phyloP scores from a whole-genome alignment of 2,329 filamentous ascomycete species.

The Passalora sequoiae region DNA sequence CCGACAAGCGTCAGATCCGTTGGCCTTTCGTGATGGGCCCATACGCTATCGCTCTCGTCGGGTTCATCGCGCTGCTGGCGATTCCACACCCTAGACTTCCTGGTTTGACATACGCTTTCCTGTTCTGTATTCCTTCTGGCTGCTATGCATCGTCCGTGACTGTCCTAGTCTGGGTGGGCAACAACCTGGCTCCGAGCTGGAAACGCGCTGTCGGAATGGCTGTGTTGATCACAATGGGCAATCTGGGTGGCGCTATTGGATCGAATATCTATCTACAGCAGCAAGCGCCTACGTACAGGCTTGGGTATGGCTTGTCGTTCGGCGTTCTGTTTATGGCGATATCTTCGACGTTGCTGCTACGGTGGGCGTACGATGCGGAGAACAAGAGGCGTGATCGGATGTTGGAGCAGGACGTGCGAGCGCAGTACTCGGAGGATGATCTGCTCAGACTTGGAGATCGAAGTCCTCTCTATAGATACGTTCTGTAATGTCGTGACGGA shows the following conservation, averaged over 20 bases:
- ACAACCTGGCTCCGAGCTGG: slow-evolving; percentile 49
- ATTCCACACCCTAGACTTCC: slow-evolving; percentile 29
- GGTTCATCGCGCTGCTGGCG: slow-evolving; percentile 39
- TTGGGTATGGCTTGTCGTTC: slow-evolving; percentile 18
- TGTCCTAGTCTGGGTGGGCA: slow-evolving; percentile 47
- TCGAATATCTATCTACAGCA: slow-evolving; percentile 17
- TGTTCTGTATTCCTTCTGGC: slow-evolving; percentile 51
- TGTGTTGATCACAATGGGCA: slow-evolving; percentile 13
- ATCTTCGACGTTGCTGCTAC: slow-evolving; percentile 20
- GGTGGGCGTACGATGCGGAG: background rate
- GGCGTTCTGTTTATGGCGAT: slow-evolving; percentile 24
- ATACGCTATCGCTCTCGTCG: slow-evolving; percentile 20
- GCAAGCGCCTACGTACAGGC: slow-evolving; percentile 14
- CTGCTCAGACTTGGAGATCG: slow-evolving; percentile 37
- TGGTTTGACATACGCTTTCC: slow-evolving; percentile 48
- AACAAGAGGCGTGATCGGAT: slow-evolving; percentile 34
- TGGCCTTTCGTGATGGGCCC: slow-evolving; percentile 18
- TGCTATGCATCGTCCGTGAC: slow-evolving; percentile 48
- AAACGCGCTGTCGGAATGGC: slow-evolving; percentile 15
- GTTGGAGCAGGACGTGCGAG: slow-evolving; percentile 33
- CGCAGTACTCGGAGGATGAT: slow-evolving; percentile 34
- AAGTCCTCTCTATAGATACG: slow-evolving; percentile 38
- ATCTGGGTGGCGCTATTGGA: slow-evolving; percentile 20
- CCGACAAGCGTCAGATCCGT: slow-evolving; percentile 53
- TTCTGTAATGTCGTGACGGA: slow-evolving; percentile 16